Percentiles rank a stretch among this genome's conserved stretches.
Evolutionary conservation across 306 rosid genomes (phyloP).

Genomic region (Cicer cuneatum): DNA sequence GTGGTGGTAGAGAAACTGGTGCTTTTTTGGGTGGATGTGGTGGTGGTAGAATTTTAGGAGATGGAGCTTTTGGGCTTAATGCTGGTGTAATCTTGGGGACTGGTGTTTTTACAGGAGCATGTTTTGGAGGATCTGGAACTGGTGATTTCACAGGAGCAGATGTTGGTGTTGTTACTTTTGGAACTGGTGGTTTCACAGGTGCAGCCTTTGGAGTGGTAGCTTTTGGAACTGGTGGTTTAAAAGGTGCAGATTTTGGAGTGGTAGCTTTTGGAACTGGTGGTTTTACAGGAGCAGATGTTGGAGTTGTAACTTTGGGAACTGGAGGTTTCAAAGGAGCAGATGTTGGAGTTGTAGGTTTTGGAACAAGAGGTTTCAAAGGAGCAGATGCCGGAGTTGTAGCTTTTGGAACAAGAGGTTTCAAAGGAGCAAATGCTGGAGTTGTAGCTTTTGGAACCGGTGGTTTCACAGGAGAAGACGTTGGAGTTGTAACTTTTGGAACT

Average conservation of each 20-base stretch:
- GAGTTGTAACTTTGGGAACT: slow-evolving; percentile 1
- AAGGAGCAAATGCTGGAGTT: slow-evolving; percentile 22
- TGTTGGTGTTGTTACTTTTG: slow-evolving; percentile 31
- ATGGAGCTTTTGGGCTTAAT: slow-evolving; percentile 50
- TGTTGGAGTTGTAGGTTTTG: slow-evolving; percentile 17
- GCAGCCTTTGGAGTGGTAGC: slow-evolving; percentile 11
- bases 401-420: slow-evolving; percentile 3
- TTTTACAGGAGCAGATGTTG: slow-evolving; percentile 18
- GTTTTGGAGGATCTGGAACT: slow-evolving; percentile 46
- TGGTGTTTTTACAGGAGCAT: slow-evolving; percentile 39
- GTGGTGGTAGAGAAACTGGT: slow-evolving; percentile 55
- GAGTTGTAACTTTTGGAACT: slow-evolving; percentile 10
- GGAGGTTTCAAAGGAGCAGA: slow-evolving; percentile 21
- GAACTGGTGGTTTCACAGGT: slow-evolving; percentile 38
- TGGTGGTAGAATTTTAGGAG: slow-evolving; percentile 61
- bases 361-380: slow-evolving; percentile 23
- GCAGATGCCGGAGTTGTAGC: neutral
- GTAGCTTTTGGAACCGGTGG: slow-evolving; percentile 15
- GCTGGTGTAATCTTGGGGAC: slow-evolving; percentile 62
- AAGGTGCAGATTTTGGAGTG: slow-evolving; percentile 24
- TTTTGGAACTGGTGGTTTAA: slow-evolving; percentile 10
- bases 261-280: slow-evolving; percentile 12
- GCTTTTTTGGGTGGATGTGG: slow-evolving; percentile 64
- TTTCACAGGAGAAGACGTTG: slow-evolving; percentile 38
- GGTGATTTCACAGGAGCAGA: slow-evolving; percentile 43